Conservation (phyloP, 228 moss, liverwort and hornwort species). For the Sphagnum fallax region DNA sequence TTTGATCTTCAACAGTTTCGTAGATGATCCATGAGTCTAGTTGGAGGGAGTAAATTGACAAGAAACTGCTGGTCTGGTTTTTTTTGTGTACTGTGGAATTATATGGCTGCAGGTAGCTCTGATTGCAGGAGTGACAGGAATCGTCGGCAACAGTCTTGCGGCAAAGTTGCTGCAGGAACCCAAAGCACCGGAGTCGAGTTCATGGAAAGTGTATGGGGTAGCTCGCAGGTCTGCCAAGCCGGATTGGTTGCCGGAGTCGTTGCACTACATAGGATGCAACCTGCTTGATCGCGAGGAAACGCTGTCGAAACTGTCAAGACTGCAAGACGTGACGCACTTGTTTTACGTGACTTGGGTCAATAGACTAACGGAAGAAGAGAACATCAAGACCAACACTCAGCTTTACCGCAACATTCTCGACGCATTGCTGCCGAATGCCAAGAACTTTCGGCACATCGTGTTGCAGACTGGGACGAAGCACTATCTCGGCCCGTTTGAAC, state of each 20-base stretch:
- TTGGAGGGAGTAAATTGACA: too few species aligned
- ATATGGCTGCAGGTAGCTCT: conserved; percentile 20
- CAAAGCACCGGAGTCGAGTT: conserved; percentile 22
- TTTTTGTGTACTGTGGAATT: too few species aligned
- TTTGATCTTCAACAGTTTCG: too few species aligned
- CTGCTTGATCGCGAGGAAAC: conserved; percentile 42
- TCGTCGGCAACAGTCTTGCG: conserved; percentile 48
- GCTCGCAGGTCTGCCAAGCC: conserved; percentile 38
- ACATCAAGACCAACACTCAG: conserved; percentile 27
- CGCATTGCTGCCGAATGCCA: conserved; percentile 20
- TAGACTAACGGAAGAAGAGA: conserved; percentile 31
- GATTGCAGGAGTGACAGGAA: conserved; percentile 57
- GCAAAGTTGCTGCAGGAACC: conserved; percentile 21
- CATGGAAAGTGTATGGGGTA: conserved; percentile 66
- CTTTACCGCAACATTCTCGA: conserved; percentile 42
- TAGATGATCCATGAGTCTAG: too few species aligned
- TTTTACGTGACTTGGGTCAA: conserved; percentile 62
- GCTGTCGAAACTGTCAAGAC: conserved; percentile 14
- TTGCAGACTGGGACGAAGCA: conserved; percentile 70
- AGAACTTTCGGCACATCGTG: conserved; percentile 41
- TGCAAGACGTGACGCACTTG: conserved; percentile 50
- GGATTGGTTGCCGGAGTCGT: conserved; percentile 21
- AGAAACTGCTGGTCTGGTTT: too few species aligned
- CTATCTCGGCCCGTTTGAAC: conserved; percentile 58
- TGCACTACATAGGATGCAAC: conserved; percentile 36